Conservation (phyloP, 2,329 filamentous ascomycete genomes). For the Dactylonectria estremocensis region DNA sequence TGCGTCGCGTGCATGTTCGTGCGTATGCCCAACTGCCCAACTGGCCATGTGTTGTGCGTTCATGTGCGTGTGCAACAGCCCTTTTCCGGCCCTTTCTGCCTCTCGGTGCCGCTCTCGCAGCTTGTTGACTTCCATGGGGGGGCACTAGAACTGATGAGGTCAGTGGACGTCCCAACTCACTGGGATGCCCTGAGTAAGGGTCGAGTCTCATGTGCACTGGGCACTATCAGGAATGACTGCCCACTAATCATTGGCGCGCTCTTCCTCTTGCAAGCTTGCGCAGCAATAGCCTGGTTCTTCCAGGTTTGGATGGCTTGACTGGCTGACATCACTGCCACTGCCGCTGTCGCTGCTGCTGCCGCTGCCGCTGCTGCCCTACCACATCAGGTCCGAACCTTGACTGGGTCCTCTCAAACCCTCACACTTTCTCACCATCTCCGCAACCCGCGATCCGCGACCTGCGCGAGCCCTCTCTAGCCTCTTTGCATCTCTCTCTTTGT, state of each 20-base stretch:
- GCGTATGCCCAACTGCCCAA: slow-evolving; percentile 6
- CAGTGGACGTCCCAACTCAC: neutral
- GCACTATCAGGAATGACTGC: no score
- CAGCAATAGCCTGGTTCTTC: neutral
- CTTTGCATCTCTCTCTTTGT: slow-evolving; percentile 4
- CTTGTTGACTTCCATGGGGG: neutral
- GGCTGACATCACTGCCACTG: slow-evolving; percentile 33
- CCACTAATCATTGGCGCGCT: neutral
- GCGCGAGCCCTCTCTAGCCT: slow-evolving; percentile 8
- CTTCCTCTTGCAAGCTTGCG: slow-evolving; percentile 1
- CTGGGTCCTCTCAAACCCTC: slow-evolving; percentile 9
- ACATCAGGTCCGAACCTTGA: slow-evolving; percentile 19
- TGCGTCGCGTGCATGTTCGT: slow-evolving; percentile 35
- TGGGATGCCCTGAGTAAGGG: neutral
- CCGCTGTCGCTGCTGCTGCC: no score
- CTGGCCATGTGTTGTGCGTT: neutral
- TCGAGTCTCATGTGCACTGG: neutral
- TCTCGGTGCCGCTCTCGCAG: slow-evolving; percentile 7
- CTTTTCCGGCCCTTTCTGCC: neutral
- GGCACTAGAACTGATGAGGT: no score
- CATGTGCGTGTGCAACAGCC: slow-evolving; percentile 15
- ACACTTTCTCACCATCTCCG: slow-evolving; percentile 25
- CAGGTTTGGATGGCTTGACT: no score
- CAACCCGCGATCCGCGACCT: slow-evolving; percentile 29
- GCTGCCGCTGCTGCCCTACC: slow-evolving; percentile 16